These are phyloP conservation scores for Heliamphora ciliata DNA, from an alignment of 179 eudicot species.

Conservation along the genomic window DNA sequence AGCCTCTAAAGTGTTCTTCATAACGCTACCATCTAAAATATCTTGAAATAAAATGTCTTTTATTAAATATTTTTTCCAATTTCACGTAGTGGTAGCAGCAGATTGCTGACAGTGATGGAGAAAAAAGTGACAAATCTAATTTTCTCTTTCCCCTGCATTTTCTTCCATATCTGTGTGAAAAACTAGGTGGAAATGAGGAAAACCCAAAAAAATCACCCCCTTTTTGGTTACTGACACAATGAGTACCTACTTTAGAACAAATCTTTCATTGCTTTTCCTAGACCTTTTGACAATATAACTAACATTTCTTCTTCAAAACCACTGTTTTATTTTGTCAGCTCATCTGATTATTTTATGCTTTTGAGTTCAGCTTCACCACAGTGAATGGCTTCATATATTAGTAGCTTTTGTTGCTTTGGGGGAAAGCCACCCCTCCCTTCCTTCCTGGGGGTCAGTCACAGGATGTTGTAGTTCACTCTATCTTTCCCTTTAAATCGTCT, in stretches of 20 bases:
- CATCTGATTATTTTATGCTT: background rate
- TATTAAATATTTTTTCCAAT: too few relatives aligned
- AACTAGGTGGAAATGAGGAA: background rate
- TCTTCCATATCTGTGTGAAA: background rate
- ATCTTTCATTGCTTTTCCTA: background rate
- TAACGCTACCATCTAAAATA: background rate
- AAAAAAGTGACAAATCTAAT: background rate
- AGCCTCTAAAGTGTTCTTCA: background rate
- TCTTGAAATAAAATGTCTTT: background rate
- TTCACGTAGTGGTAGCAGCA: background rate
- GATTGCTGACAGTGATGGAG: background rate
- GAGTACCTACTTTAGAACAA: background rate
- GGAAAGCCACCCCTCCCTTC: background rate
- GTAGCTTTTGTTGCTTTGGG: constrained; percentile 3
- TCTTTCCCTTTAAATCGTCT: background rate
- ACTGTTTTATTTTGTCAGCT: background rate
- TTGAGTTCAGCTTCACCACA: background rate
- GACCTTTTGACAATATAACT: background rate
- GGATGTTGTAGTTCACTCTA: background rate
- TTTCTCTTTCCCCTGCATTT: background rate
- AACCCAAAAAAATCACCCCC: background rate
- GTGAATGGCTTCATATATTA: background rate
- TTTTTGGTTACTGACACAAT: too few relatives aligned
- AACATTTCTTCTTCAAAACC: background rate
- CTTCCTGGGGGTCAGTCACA: background rate